Conservation (phyloP, 352 stramenopile genomes). For the Halophytophthora batemanensis region DNA sequence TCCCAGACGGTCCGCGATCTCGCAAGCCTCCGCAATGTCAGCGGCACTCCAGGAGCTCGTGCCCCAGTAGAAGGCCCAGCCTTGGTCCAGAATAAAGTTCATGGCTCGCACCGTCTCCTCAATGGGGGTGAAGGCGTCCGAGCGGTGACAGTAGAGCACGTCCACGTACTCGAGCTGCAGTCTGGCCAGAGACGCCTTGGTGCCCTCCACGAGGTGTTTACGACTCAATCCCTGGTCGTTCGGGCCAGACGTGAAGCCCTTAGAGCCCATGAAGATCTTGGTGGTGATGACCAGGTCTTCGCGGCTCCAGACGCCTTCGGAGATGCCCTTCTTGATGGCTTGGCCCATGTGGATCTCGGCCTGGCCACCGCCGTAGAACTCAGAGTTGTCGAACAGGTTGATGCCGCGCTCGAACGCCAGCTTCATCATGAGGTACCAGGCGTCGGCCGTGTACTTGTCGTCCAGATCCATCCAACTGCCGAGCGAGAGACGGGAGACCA, state of each 20-base stretch:
- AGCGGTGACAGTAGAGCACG: slow-evolving; percentile 33
- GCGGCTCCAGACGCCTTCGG: slow-evolving; percentile 19
- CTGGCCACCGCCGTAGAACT: slow-evolving; percentile 25
- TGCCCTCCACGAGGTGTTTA: slow-evolving; percentile 51
- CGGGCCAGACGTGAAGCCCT: slow-evolving; percentile 11
- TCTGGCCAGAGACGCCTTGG: slow-evolving; percentile 29
- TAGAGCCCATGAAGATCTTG: slow-evolving; percentile 37
- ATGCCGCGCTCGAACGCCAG: slow-evolving; percentile 29
- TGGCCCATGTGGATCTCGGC: slow-evolving; percentile 28
- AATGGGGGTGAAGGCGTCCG: slow-evolving; percentile 28
- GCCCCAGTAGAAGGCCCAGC: too few species aligned
- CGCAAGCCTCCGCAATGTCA: slow-evolving; percentile 43
- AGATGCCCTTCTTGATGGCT: slow-evolving; percentile 30
- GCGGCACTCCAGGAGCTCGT: slow-evolving; percentile 46
- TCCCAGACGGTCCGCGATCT: slow-evolving; percentile 28
- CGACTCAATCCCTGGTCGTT: slow-evolving; percentile 32
- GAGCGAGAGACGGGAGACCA: slow-evolving; percentile 24
- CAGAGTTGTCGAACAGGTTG: slow-evolving; percentile 51
- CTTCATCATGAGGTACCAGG: slow-evolving; percentile 23
- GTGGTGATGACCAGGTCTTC: slow-evolving; percentile 47
- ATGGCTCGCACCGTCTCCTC: too few species aligned
- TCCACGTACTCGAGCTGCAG: slow-evolving; percentile 38
- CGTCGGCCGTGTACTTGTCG: slow-evolving; percentile 21
- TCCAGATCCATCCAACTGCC: slow-evolving; percentile 24
- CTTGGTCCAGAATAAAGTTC: too few species aligned